A percentile compares a stretch with the other conserved stretches of the same genome.
Conservation (phyloP, 352 stramenopile genomes). For the Globisporangium apiculatum region DNA sequence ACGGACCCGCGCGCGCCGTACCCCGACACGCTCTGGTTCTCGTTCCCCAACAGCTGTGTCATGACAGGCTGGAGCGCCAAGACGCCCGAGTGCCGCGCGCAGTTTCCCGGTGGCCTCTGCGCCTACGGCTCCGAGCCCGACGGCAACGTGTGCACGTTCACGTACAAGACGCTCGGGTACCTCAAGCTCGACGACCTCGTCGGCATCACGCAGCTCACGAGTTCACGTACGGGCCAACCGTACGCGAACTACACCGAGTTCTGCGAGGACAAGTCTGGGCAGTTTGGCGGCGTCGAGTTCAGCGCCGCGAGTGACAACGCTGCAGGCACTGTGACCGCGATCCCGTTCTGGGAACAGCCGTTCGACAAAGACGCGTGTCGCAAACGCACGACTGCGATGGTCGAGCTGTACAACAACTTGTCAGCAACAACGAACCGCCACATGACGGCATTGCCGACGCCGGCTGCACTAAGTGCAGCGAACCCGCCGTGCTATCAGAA, state of each 20-base stretch:
- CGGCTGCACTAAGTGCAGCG: conserved; percentile 16
- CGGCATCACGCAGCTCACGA: conserved; percentile 51
- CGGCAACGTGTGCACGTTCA: conserved; percentile 56
- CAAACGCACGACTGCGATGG: conserved; percentile 22
- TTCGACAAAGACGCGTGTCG: conserved; percentile 24
- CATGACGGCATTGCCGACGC: conserved; percentile 36
- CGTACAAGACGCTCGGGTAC: conserved; percentile 53
- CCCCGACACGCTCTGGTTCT: conserved; percentile 54
- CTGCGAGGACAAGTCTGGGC: conserved; percentile 24
- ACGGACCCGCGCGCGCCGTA: conserved; percentile 36
- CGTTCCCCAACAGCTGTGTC: conserved; percentile 55
- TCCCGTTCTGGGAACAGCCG: conserved; percentile 53
- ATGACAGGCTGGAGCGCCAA: conserved; percentile 35
- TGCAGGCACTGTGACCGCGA: conserved; percentile 14
- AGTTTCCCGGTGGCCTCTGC: conserved; percentile 30
- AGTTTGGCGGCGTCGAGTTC: conserved; percentile 40
- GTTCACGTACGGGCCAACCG: conserved; percentile 11
- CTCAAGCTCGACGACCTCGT: conserved; percentile 50
- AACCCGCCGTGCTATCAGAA: conserved; percentile 60
- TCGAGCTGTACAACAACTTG: conserved; percentile 35
- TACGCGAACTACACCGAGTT: conserved; percentile 56
- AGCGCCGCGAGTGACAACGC: conserved; percentile 9
- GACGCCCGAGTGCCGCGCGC: conserved; percentile 22
- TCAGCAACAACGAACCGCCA: conserved; percentile 7
- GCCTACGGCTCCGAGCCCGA: conserved; percentile 28